A percentile compares a stretch with the other conserved stretches of the same genome.
Evolutionary conservation across 139 green algal genomes (phyloP).

Genomic region (Closterium sp.): DNA sequence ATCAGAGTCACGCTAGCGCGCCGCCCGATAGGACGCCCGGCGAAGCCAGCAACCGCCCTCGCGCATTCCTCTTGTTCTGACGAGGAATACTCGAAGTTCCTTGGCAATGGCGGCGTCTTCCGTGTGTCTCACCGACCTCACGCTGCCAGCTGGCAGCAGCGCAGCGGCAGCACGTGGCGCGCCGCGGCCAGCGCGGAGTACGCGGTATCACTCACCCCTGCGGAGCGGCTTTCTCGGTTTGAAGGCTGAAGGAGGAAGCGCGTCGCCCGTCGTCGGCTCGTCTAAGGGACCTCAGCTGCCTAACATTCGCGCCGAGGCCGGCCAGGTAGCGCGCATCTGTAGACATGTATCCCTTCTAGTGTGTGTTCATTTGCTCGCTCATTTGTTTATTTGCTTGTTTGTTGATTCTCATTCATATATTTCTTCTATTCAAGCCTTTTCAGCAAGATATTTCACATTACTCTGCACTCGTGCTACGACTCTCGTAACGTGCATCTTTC

Average conservation of each 20-base stretch:
- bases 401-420: no score
- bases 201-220: background rate
- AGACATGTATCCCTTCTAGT: background rate
- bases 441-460: no score
- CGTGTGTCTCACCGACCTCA: background rate
- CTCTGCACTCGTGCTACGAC: no score
- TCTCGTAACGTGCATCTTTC: no score
- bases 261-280: background rate
- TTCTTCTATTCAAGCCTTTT: no score
- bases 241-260: background rate
- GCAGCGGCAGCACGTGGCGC: background rate
- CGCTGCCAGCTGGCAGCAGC: background rate
- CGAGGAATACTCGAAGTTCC: background rate
- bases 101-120: background rate
- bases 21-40: background rate
- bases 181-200: background rate
- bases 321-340: background rate
- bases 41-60: background rate
- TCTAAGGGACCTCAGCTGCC: background rate
- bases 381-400: no score
- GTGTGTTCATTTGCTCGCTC: background rate
- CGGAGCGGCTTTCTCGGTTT: background rate
- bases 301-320: background rate
- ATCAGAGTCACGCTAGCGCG: background rate
- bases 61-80: background rate